Evolutionary conservation across 2,329 filamentous ascomycete species (phyloP).

Genomic region (Sporothrix schenckii): DNA sequence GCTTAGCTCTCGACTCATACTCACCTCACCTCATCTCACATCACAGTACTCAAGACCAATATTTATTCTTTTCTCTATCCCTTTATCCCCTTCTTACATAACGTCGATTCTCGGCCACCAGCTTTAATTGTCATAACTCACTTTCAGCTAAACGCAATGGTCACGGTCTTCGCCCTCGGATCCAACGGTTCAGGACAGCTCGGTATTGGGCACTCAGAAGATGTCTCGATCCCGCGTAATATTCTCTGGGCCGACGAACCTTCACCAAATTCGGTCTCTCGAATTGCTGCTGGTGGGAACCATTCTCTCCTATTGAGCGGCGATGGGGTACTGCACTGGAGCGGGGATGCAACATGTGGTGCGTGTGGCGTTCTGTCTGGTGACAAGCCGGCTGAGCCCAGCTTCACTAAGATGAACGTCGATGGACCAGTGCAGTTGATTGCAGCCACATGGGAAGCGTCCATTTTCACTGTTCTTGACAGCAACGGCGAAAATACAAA

Average conservation of each 20-base stretch:
- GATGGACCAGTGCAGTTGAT: constrained; percentile 49
- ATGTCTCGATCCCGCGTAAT: constrained; percentile 67
- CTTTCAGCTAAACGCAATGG: constrained; percentile 44
- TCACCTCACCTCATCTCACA: neutral
- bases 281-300: constrained; percentile 72
- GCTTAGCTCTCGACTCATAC: neutral
- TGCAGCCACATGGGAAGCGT: constrained; percentile 79
- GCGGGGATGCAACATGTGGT: constrained; percentile 62
- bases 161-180: constrained; percentile 67
- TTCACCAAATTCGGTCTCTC: constrained; percentile 43
- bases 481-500: constrained; percentile 47
- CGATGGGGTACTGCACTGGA: constrained; percentile 63
- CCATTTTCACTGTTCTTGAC: constrained; percentile 61
- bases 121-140: neutral
- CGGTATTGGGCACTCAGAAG: constrained; percentile 70
- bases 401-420: constrained; percentile 44
- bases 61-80: neutral
- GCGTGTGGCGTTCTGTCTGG: constrained; percentile 54
- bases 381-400: constrained; percentile 37
- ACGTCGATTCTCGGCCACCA: neutral
- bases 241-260: constrained; percentile 57
- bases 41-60: neutral
- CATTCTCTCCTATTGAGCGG: constrained; percentile 76
- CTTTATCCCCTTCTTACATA: neutral
- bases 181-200: constrained; percentile 79